phyloP scores from a whole-genome alignment of 2,329 filamentous ascomycete genomes.

The Gaeumannomyces sp. region DNA sequence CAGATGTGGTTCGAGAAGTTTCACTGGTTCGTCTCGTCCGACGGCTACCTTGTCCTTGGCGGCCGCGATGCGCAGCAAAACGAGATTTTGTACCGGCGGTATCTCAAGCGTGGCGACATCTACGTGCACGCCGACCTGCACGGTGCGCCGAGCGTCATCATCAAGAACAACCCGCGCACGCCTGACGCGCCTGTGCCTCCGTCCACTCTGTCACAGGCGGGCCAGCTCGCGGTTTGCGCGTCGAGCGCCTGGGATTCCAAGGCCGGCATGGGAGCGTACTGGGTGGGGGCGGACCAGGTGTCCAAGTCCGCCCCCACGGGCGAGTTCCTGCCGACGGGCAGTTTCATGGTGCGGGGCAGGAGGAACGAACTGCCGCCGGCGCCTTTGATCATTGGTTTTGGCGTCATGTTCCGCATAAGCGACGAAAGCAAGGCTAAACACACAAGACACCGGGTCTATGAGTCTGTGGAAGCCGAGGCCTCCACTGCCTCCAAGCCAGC shows the following conservation, averaged over 20 bases:
- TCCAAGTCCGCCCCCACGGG: conserved; percentile 76
- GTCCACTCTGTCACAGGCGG: conserved; percentile 84
- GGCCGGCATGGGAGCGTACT: conserved; percentile 92
- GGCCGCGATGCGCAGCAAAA: conserved; percentile 86
- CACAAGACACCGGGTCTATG: conserved; percentile 54
- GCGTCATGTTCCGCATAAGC: conserved; percentile 80
- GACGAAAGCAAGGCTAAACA: conserved; percentile 80
- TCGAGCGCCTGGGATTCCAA: conserved; percentile 95
- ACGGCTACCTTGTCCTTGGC: conserved; percentile 86
- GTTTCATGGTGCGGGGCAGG: conserved; percentile 75
- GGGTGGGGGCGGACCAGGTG: conserved; percentile 86
- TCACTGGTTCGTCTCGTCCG: conserved; percentile 88
- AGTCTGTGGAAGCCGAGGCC: conserved; percentile 12
- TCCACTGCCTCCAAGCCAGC: neutral
- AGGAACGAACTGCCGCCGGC: conserved; percentile 90
- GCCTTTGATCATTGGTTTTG: conserved; percentile 81
- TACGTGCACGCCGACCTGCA: conserved; percentile 88
- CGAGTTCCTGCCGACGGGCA: conserved; percentile 71
- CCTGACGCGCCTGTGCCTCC: conserved; percentile 85
- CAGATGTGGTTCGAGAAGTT: conserved; percentile 98
- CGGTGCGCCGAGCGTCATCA: conserved; percentile 76
- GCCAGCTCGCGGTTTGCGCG: conserved; percentile 74
- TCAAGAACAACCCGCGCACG: conserved; percentile 77
- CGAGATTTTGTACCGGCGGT: conserved; percentile 82
- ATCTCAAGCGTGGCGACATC: conserved; percentile 82